Evolutionary conservation across 495 filamentous ascomycete species (phyloP).

Genomic region (Paragyromitra xinjiangensis): DNA sequence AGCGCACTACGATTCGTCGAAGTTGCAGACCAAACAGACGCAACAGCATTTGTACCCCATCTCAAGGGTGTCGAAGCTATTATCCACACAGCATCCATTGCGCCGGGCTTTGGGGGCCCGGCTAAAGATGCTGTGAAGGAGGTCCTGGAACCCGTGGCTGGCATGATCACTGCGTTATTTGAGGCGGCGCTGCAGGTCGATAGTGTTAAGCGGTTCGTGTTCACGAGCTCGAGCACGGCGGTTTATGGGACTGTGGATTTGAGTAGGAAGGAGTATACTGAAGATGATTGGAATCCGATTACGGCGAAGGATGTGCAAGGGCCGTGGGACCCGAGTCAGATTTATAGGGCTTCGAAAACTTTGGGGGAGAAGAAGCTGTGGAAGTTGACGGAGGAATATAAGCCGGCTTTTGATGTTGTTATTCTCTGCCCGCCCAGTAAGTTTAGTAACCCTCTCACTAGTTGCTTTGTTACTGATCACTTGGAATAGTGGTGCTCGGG

Average conservation of each 20-base stretch:
- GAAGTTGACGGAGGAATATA: slow-evolving; percentile 32
- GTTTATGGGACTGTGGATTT: background rate
- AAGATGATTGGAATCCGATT: slow-evolving; percentile 26
- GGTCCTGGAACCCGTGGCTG: background rate
- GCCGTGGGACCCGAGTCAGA: background rate
- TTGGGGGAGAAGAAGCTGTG: slow-evolving; percentile 25
- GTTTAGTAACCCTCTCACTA: background rate
- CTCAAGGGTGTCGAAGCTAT: slow-evolving; percentile 20
- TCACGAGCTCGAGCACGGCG: slow-evolving; percentile 13
- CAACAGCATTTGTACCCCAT: background rate
- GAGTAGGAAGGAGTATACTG: slow-evolving; percentile 22
- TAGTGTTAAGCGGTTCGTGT: slow-evolving; percentile 20
- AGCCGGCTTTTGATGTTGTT: slow-evolving; percentile 31
- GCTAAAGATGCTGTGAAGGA: background rate
- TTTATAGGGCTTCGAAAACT: slow-evolving; percentile 12
- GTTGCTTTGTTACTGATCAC: background rate
- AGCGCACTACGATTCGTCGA: slow-evolving; percentile 12
- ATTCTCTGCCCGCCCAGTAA: slow-evolving; percentile 20
- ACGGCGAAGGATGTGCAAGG: slow-evolving; percentile 1
- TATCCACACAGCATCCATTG: slow-evolving; percentile 29
- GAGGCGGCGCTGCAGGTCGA: slow-evolving; percentile 24
- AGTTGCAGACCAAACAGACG: slow-evolving; percentile 12
- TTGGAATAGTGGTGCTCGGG: slow-evolving; percentile 23
- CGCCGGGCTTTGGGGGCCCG: background rate
- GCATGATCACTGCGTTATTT: slow-evolving; percentile 21